phyloP scores from a whole-genome alignment of 2,329 filamentous ascomycete genomes.

The Curvularia verruculosa region DNA sequence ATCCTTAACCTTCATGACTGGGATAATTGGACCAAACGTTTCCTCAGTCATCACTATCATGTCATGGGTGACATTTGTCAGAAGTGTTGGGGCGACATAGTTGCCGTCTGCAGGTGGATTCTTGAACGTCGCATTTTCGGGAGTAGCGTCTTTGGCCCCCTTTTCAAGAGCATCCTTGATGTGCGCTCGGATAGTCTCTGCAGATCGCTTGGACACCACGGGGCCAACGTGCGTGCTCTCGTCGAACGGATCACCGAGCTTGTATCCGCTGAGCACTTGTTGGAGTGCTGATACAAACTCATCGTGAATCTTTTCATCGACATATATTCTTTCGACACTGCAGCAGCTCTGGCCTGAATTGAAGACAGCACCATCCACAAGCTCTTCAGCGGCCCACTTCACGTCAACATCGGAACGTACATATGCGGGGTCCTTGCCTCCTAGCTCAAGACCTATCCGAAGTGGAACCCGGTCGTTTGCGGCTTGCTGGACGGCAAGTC shows the following conservation, averaged over 20 bases:
- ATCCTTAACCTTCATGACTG: slow-evolving; percentile 81
- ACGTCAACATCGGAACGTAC: slow-evolving; percentile 84
- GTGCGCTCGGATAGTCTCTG: slow-evolving; percentile 76
- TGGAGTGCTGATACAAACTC: slow-evolving; percentile 79
- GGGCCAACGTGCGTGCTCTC: slow-evolving; percentile 83
- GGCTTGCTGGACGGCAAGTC: slow-evolving; percentile 82
- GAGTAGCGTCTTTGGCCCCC: slow-evolving; percentile 84
- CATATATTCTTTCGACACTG: slow-evolving; percentile 88
- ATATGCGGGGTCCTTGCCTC: slow-evolving; percentile 94
- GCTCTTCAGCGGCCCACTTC: slow-evolving; percentile 89
- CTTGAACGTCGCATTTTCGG: slow-evolving; percentile 77
- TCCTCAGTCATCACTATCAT: slow-evolving; percentile 94
- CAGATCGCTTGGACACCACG: slow-evolving; percentile 81
- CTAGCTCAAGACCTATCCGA: slow-evolving; percentile 86
- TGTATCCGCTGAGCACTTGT: slow-evolving; percentile 77
- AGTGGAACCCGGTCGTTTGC: slow-evolving; percentile 80
- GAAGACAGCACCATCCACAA: slow-evolving; percentile 95
- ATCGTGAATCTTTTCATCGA: slow-evolving; percentile 83
- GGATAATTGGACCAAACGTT: slow-evolving; percentile 92
- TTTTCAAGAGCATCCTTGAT: slow-evolving; percentile 81
- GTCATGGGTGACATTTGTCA: slow-evolving; percentile 77
- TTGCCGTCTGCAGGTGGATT: slow-evolving; percentile 79
- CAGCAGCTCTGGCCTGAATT: slow-evolving; percentile 99
- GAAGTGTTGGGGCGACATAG: slow-evolving; percentile 83
- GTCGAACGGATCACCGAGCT: slow-evolving; percentile 85